Evolutionary conservation across 176 grass and related monocot genomes (phyloP).

Genomic region (Carex cristatella): DNA sequence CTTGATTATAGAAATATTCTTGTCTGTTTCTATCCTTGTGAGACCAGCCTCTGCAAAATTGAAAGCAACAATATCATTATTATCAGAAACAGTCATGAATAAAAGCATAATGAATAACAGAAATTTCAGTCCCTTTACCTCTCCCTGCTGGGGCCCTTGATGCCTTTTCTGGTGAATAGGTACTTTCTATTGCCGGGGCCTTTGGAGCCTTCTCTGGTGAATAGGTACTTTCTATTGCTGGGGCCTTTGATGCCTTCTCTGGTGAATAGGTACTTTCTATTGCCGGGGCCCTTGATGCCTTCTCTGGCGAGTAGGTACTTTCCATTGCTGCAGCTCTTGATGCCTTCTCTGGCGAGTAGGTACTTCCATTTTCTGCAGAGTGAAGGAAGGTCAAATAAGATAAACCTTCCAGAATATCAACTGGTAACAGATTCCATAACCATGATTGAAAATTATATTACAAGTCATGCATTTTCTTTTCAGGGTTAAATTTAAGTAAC

Average conservation of each 20-base stretch:
- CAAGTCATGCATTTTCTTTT: neutral
- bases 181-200: neutral
- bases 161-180: neutral
- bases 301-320: neutral
- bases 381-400: neutral
- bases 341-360: conserved; percentile 1
- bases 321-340: neutral
- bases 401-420: neutral
- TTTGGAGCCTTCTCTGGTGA: neutral
- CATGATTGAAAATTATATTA: neutral
- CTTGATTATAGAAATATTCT: conserved; percentile 63
- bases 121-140: neutral
- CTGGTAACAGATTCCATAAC: neutral
- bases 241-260: neutral
- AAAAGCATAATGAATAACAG: neutral
- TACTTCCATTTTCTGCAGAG: neutral
- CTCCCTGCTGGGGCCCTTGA: neutral
- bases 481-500: neutral
- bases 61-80: conserved; percentile 4
- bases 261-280: neutral
- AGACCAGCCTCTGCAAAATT: conserved; percentile 46
- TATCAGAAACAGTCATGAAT: neutral
- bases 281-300: neutral
- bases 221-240: neutral
- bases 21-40: conserved; percentile 61